phyloP scores from a whole-genome alignment of 257 asterid species.

The Solanum infundibuliforme region DNA sequence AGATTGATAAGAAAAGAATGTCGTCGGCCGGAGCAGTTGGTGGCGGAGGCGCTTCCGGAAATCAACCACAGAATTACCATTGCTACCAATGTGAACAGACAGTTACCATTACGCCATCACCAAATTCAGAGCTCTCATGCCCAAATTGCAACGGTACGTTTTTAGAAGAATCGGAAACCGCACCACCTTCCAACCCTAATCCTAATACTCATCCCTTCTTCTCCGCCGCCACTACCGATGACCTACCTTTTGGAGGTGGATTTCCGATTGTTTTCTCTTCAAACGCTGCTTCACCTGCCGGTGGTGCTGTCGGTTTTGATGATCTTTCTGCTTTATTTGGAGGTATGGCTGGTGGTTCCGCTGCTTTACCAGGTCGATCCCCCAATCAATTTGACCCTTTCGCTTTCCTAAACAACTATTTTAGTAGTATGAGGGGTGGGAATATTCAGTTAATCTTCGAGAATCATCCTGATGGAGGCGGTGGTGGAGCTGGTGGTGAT shows the following conservation, averaged over 20 bases:
- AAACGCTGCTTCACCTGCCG: constrained; percentile 25
- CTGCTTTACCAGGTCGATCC: constrained; percentile 19
- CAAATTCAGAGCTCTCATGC: constrained; percentile 54
- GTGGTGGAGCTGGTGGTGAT: constrained; percentile 18
- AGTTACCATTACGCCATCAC: constrained; percentile 37
- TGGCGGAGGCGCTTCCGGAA: not conserved
- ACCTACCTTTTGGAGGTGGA: constrained; percentile 16
- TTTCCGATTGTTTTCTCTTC: constrained; percentile 12
- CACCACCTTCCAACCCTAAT: constrained; percentile 16
- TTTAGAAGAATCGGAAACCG: constrained; percentile 55
- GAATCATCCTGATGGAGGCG: constrained; percentile 37
- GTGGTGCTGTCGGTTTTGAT: constrained; percentile 13
- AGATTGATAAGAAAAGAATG: not conserved
- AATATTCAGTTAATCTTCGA: constrained; percentile 64
- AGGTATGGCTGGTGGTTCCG: not conserved
- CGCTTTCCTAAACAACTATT: constrained; percentile 36
- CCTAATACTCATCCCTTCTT: constrained; percentile 13
- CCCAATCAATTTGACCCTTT: constrained; percentile 55
- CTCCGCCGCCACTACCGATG: constrained; percentile 14
- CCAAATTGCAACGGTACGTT: constrained; percentile 68
- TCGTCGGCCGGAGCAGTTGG: constrained; percentile 4
- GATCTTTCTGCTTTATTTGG: constrained; percentile 16
- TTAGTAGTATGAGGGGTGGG: constrained; percentile 48
- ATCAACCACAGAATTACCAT: constrained; percentile 20
- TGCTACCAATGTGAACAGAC: constrained; percentile 62